Percentiles rank a stretch among this genome's conserved stretches.
Conservation (phyloP, 129 eudicot species). For the Saposhnikovia divaricata region DNA sequence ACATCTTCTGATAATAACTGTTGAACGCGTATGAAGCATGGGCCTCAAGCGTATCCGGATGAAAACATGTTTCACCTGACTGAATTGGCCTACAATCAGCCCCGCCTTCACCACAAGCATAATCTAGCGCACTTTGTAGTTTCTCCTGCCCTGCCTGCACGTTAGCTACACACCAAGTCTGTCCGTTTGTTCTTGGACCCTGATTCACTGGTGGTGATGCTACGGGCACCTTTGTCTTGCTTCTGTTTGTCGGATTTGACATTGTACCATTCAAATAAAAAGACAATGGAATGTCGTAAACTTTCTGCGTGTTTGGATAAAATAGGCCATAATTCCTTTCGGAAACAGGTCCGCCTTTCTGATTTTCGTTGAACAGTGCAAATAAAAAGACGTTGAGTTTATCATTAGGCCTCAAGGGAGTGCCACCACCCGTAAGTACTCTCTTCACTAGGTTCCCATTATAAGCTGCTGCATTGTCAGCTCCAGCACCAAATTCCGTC, state of each 20-base stretch:
- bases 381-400: background rate
- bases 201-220: background rate
- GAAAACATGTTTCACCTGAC: background rate
- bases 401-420: background rate
- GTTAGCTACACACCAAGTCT: no score
- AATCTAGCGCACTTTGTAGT: no score
- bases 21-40: background rate
- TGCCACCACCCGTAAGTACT: background rate
- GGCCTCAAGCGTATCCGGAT: background rate
- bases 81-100: background rate
- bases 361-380: background rate
- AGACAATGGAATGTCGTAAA: background rate
- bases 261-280: background rate
- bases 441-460: background rate
- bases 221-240: background rate
- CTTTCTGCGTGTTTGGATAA: background rate
- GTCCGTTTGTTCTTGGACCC: background rate
- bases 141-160: no score
- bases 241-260: background rate
- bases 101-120: no score
- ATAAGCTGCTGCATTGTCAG: background rate
- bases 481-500: background rate
- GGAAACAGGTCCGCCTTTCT: background rate
- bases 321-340: background rate
- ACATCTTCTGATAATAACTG: no score